Evolutionary conservation across 148 eudicot species (phyloP).

Genomic region (Cornus suecica): DNA sequence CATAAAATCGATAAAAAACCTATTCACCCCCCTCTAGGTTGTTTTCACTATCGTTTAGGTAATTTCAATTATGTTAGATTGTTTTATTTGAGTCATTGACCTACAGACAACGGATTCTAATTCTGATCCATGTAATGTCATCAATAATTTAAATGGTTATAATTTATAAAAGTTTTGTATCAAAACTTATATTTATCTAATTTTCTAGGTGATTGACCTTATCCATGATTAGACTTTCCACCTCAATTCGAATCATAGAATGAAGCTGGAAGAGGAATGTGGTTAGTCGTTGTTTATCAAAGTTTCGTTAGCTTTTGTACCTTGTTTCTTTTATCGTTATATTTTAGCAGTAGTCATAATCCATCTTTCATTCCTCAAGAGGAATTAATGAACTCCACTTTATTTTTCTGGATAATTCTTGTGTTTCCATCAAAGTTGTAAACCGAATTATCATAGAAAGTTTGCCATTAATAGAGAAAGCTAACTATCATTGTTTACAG

Average conservation of each 20-base stretch:
- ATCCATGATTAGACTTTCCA: slow-evolving; percentile 57
- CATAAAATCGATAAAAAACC: no score
- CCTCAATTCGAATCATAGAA: slow-evolving; percentile 40
- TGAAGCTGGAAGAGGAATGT: slow-evolving; percentile 47
- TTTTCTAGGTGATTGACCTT: slow-evolving; percentile 45
- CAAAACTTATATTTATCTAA: neutral
- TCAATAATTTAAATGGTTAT: neutral
- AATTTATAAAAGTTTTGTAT: neutral
- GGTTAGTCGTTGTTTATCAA: slow-evolving; percentile 28
- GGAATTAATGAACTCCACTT: no score
- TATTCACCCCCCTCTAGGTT: no score
- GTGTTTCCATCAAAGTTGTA: no score
- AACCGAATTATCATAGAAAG: no score
- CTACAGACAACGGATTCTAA: neutral
- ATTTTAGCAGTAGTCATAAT: no score
- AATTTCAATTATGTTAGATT: no score
- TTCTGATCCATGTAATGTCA: neutral
- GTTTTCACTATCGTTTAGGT: no score
- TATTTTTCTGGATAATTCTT: no score
- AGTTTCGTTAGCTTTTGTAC: neutral
- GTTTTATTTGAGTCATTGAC: neutral
- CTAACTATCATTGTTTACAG: no score
- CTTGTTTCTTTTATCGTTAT: slow-evolving; percentile 5
- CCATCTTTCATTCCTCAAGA: no score
- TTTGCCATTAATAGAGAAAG: no score